Conservation (phyloP, 2,329 filamentous ascomycete genomes). For the Pyricularia grisea region DNA sequence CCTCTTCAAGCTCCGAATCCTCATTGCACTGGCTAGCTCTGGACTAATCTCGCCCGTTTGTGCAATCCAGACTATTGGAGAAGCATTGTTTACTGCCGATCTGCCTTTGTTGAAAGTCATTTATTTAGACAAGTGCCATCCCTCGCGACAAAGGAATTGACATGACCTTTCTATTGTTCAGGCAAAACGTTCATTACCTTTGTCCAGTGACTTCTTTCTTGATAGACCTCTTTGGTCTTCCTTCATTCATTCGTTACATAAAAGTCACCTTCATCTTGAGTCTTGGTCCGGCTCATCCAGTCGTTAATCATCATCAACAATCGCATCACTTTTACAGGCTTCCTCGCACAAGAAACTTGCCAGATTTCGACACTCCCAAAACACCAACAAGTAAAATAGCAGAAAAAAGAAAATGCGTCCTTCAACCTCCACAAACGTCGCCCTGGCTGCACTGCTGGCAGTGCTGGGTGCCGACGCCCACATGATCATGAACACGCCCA, state of each 20-base stretch:
- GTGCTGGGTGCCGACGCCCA: slow-evolving; percentile 42
- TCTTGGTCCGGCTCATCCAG: background rate
- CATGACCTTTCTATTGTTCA: background rate
- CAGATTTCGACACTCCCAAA: background rate
- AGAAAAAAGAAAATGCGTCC: background rate
- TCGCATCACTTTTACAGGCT: background rate
- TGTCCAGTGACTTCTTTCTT: background rate
- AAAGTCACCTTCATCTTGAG: background rate
- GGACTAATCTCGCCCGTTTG: background rate
- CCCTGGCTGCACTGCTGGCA: background rate
- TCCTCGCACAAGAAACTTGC: background rate
- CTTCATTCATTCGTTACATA: background rate
- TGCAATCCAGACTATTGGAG: background rate
- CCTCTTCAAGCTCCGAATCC: background rate
- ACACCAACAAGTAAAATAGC: background rate
- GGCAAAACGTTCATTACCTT: background rate
- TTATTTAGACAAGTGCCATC: background rate
- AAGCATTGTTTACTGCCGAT: background rate
- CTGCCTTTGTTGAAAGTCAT: background rate
- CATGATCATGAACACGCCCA: slow-evolving; percentile 62
- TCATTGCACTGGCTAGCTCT: background rate
- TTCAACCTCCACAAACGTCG: background rate
- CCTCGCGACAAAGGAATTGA: background rate
- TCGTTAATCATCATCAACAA: background rate
- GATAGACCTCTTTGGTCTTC: background rate